These are phyloP conservation scores for Jatropha curcas DNA, from an alignment of 345 rosid species.

Conservation along the genomic window DNA sequence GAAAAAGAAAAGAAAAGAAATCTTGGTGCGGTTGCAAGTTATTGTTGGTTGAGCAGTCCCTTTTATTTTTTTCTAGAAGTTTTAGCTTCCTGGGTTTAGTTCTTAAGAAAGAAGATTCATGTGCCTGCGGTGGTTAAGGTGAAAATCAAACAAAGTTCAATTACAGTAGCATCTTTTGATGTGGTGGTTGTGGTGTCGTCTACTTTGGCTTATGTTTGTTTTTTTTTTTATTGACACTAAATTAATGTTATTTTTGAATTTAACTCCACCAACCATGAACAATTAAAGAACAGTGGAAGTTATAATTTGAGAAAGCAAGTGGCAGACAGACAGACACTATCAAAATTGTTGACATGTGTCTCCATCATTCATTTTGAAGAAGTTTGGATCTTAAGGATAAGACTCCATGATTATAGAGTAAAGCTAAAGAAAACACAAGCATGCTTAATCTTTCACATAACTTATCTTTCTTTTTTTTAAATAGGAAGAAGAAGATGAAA, in stretches of 20 bases:
- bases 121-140: not conserved
- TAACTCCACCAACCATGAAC: too few species aligned
- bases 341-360: not conserved
- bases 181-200: not conserved
- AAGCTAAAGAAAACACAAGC: not conserved
- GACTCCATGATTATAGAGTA: not conserved
- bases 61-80: not conserved
- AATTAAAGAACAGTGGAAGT: too few species aligned
- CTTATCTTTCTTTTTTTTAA: too few species aligned
- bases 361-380: not conserved
- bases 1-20: too few species aligned
- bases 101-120: not conserved
- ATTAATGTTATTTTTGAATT: too few species aligned
- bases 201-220: not conserved
- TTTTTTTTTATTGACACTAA: too few species aligned
- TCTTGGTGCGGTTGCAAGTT: too few species aligned
- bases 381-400: not conserved
- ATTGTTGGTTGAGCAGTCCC: slow-evolving; percentile 2
- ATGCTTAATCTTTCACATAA: not conserved
- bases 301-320: too few species aligned
- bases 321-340: not conserved
- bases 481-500: too few species aligned
- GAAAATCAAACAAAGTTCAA: not conserved
- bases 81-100: too few species aligned
- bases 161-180: not conserved